Base-by-base conservation (phyloP, 1,284 basidiomycete genomes). In the Exobasidium cylindrosporum region DNA sequence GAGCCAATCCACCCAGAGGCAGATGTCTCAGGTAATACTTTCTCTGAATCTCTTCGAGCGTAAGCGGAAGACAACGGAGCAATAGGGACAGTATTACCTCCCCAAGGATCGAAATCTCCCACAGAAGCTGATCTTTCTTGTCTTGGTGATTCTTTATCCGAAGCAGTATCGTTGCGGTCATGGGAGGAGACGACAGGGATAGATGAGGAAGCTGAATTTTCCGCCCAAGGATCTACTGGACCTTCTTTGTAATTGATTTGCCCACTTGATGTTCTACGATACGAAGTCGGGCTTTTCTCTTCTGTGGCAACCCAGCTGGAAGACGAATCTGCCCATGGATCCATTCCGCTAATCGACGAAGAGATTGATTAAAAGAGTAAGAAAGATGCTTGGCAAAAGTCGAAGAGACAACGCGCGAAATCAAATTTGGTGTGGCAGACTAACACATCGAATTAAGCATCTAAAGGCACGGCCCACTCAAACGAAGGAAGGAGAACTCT, bases 21-120 rank as follows among this genome's bases (percentile, higher is more conserved):
- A 21, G 13, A 21, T 23, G n/a, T 50, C 14, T 7, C 21, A 4
- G 17, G n/a, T 5, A 50, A 13, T 28, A 13, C 26, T 13, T 50
- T 28, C 3, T 28, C 13, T 13, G 17, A 13, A 4, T 50, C 47
- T 21, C n/a, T 50, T 6, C 26, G 13, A 13, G n/a, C n/a, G 26
- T 50, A 28, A 2, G 47, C 47, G 21, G 21, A 24, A 3, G 21
- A 24, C 26, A 28, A 4, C 17, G 47, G n/a, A 28, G 47, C 26
- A 21, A 50, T 50, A 24, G 47, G 47, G 13, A 28, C 47, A 4
- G 47, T 24, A 13, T 28, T 28, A 21, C 47, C 47, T 21, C 47
- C 47, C 47, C 47, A 50, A 50, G 47, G 47, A 50, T 50, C 47
- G 26, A 50, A 50, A 28, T 50, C 47, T 14, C 26, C 26, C 21